Percentiles rank a stretch among this genome's conserved stretches.
Conservation (phyloP, 495 filamentous ascomycete species). For the Tuber aestivum region DNA sequence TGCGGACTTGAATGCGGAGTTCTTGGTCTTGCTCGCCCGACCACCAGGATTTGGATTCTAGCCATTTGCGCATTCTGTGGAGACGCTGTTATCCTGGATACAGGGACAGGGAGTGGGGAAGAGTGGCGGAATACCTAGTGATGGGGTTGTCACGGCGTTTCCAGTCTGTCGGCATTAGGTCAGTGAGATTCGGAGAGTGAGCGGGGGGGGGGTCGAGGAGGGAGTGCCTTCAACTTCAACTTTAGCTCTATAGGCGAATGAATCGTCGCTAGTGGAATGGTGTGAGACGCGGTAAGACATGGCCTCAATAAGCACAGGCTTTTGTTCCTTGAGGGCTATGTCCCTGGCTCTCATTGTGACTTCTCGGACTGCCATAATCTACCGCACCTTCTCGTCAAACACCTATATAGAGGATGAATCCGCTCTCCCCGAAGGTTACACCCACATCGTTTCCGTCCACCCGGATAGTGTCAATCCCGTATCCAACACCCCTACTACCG, state of each 20-base stretch:
- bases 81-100: not conserved
- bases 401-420: not conserved
- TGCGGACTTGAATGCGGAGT: conserved; percentile 63
- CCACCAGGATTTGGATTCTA: conserved; percentile 53
- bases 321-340: conserved; percentile 55
- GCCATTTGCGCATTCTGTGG: conserved; percentile 68
- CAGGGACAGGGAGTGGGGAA: not conserved
- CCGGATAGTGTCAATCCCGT: conserved; percentile 93
- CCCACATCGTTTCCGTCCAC: conserved; percentile 84
- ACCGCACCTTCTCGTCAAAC: conserved; percentile 10
- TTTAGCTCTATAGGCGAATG: conserved; percentile 86
- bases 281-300: conserved; percentile 98
- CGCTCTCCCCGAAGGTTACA: not conserved
- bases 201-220: not conserved
- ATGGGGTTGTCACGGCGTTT: conserved; percentile 94
- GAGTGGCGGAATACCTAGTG: conserved; percentile 48
- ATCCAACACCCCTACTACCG: conserved; percentile 86
- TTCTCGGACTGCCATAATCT: conserved; percentile 83
- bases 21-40: conserved; percentile 63
- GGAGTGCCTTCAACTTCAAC: conserved; percentile 72
- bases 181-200: not conserved
- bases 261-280: conserved; percentile 96
- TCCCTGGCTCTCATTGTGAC: conserved; percentile 71
- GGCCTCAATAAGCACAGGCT: conserved; percentile 74
- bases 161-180: conserved; percentile 57